These are phyloP conservation scores for Saksenaea oblongispora DNA, from an alignment of 371 early-diverging fungal genomes.

Conservation along the genomic window DNA sequence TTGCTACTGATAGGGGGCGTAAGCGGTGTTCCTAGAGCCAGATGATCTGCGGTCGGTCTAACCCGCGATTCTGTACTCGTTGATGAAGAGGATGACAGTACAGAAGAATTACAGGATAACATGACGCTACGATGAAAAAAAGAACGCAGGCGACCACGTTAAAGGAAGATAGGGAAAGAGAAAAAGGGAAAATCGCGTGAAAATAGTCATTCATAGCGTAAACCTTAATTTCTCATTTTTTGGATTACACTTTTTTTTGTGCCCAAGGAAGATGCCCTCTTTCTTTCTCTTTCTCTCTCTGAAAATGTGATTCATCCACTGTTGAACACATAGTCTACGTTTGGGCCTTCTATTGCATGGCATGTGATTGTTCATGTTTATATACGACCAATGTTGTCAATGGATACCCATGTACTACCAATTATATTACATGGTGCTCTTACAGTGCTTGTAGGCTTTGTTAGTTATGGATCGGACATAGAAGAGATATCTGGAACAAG, in stretches of 20 bases:
- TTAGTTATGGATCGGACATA: background rate
- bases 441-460: too few relatives aligned
- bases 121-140: background rate
- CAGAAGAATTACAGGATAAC: background rate
- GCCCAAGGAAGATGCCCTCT: too few relatives aligned
- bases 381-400: too few relatives aligned
- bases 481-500: background rate
- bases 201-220: background rate
- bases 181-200: conserved; percentile 3
- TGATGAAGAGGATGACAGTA: too few relatives aligned
- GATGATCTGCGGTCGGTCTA: too few relatives aligned
- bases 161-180: background rate
- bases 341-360: background rate
- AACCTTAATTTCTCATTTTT: background rate
- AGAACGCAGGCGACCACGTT: background rate
- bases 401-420: too few relatives aligned
- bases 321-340: background rate
- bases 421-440: too few relatives aligned
- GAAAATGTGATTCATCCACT: background rate
- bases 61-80: too few relatives aligned
- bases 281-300: too few relatives aligned
- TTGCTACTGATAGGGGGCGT: too few relatives aligned
- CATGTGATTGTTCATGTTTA: background rate
- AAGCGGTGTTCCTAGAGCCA: too few relatives aligned
- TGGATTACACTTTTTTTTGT: too few relatives aligned